Evolutionary conservation across 306 rosid species (phyloP).

Genomic region (Prunus mira): DNA sequence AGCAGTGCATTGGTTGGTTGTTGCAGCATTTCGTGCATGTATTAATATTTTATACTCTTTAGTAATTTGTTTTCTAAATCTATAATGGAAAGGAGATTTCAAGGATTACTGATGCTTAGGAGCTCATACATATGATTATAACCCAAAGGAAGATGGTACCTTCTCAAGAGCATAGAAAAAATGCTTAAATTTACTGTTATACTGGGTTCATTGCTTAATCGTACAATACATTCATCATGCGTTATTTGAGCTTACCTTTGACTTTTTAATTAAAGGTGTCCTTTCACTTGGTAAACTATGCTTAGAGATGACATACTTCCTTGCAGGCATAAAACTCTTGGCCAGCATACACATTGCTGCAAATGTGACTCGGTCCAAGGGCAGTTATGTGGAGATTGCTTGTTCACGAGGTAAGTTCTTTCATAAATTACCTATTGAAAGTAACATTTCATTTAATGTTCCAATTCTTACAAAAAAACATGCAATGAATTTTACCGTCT

Average conservation of each 20-base stretch:
- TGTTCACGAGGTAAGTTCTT: constrained; percentile 58
- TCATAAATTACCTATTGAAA: not conserved
- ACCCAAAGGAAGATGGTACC: not conserved
- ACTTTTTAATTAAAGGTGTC: not conserved
- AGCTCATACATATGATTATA: not conserved
- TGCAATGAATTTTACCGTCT: not conserved
- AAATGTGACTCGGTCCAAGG: constrained; percentile 66
- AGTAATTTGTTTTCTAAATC: not conserved
- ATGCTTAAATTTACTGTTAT: not conserved
- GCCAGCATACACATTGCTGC: constrained; percentile 49
- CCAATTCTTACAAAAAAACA: not conserved
- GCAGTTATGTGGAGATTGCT: constrained; percentile 79
- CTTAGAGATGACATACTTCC: constrained; percentile 16
- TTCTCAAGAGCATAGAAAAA: not conserved
- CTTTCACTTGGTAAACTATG: not conserved
- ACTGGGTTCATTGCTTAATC: not conserved
- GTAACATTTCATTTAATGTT: not conserved
- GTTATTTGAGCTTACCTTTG: not conserved
- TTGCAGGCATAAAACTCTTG: constrained; percentile 65
- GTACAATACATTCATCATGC: not conserved
- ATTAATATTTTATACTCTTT: not conserved
- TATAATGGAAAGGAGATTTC: not conserved
- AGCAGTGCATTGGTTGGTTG: not conserved
- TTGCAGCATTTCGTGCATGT: not conserved
- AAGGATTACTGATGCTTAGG: not conserved